phyloP scores from a whole-genome alignment of 768 basidiomycete species.

The Solioccasus polychromus region DNA sequence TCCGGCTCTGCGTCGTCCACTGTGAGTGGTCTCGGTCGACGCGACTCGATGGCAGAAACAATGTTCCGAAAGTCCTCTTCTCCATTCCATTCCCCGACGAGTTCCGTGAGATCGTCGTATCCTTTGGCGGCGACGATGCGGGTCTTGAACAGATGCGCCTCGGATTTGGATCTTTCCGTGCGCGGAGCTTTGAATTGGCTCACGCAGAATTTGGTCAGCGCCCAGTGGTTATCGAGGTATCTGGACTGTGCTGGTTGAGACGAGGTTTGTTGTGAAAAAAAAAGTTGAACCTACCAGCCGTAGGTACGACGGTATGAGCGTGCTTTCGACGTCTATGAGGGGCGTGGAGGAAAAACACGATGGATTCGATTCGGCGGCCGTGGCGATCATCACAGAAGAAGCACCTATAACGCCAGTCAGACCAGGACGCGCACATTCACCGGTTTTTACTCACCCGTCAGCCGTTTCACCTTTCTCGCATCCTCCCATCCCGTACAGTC shows the following conservation, averaged over 20 bases:
- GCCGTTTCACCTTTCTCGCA: conserved; percentile 65
- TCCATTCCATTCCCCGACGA: conserved; percentile 57
- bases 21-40: conserved; percentile 21
- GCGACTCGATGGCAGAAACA: conserved; percentile 41
- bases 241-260: conserved; percentile 45
- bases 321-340: conserved; percentile 63
- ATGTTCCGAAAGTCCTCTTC: conserved; percentile 60
- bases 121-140: conserved; percentile 58
- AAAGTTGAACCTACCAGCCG: conserved; percentile 51
- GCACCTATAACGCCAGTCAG: conserved; percentile 49
- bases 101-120: conserved; percentile 50
- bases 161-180: conserved; percentile 52
- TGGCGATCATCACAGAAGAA: conserved; percentile 94
- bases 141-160: conserved; percentile 55
- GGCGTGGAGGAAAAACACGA: conserved; percentile 77
- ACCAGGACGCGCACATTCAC: neutral
- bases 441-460: conserved; percentile 61
- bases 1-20: no score
- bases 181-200: conserved; percentile 75
- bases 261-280: neutral
- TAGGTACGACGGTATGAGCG: conserved; percentile 69
- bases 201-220: conserved; percentile 85
- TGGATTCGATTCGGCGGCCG: conserved; percentile 91
- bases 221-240: conserved; percentile 78
- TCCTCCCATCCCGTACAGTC: conserved; percentile 83